Evolutionary conservation across 208 protist species (phyloP).

Genomic region (Wallacemonas sp.): DNA sequence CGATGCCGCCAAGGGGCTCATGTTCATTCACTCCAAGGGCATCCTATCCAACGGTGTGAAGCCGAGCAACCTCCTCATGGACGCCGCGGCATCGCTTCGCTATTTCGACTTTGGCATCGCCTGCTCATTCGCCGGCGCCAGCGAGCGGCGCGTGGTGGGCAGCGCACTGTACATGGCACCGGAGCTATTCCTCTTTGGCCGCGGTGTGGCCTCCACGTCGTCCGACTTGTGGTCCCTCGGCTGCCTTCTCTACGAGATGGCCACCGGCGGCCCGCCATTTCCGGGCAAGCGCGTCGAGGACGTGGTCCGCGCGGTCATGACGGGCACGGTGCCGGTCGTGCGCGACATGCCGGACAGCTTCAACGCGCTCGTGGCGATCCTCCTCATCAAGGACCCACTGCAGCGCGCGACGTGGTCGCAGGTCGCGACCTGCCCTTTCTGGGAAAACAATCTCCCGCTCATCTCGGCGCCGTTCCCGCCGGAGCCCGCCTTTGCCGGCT

Average conservation of each 20-base stretch:
- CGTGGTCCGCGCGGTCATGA: slow-evolving; percentile 93
- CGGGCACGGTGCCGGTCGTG: slow-evolving; percentile 32
- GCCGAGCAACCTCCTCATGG: slow-evolving; percentile 93
- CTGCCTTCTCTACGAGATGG: slow-evolving; percentile 93
- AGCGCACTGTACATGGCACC: slow-evolving; percentile 94
- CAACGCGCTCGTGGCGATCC: slow-evolving; percentile 57
- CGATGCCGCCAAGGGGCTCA: slow-evolving; percentile 87
- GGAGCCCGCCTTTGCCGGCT: slow-evolving; percentile 71
- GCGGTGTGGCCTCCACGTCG: slow-evolving; percentile 68
- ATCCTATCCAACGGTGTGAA: slow-evolving; percentile 93
- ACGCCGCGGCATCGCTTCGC: slow-evolving; percentile 87
- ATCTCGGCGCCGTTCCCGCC: slow-evolving; percentile 35
- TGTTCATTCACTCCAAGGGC: slow-evolving; percentile 91
- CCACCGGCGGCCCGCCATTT: slow-evolving; percentile 93
- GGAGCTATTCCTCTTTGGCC: slow-evolving; percentile 84
- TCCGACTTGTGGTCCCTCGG: slow-evolving; percentile 95
- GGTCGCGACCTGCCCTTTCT: slow-evolving; percentile 77
- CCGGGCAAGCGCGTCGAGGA: slow-evolving; percentile 85
- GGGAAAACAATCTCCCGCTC: slow-evolving; percentile 58
- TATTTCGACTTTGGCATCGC: slow-evolving; percentile 93
- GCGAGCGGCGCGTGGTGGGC: slow-evolving; percentile 52
- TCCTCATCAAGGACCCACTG: slow-evolving; percentile 86
- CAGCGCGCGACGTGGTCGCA: slow-evolving; percentile 79
- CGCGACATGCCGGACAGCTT: slow-evolving; percentile 51
- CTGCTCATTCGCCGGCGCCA: slow-evolving; percentile 52